Conservation (phyloP, 768 basidiomycete species). For the Gloeophyllum trabeum region DNA sequence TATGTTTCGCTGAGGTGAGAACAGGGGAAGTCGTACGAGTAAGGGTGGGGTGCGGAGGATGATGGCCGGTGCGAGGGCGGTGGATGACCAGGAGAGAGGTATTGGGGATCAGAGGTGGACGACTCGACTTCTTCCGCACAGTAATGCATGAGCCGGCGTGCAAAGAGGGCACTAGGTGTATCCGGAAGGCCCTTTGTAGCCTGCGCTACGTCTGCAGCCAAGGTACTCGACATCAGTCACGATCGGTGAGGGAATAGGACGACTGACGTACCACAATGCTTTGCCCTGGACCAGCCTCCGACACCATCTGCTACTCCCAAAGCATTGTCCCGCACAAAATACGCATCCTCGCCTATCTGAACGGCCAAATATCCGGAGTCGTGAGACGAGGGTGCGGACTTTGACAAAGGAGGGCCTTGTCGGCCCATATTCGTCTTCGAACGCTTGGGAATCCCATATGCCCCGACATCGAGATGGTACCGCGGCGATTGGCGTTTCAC, state of each 20-base stretch:
- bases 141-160: slow-evolving; percentile 77
- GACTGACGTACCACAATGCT: slow-evolving; percentile 20
- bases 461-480: slow-evolving; percentile 62
- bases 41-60: not conserved
- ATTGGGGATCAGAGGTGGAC: not conserved
- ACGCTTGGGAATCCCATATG: slow-evolving; percentile 76
- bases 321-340: slow-evolving; percentile 71
- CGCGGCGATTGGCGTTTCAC: slow-evolving; percentile 19
- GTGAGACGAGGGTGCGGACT: slow-evolving; percentile 9
- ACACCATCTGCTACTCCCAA: slow-evolving; percentile 96
- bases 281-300: slow-evolving; percentile 70
- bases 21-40: not conserved
- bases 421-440: slow-evolving; percentile 13
- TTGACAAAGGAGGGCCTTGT: slow-evolving; percentile 4
- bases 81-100: not conserved
- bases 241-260: slow-evolving; percentile 6
- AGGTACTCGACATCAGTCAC: not conserved
- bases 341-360: slow-evolving; percentile 89
- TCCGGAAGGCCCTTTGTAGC: slow-evolving; percentile 20
- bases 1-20: not conserved
- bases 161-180: slow-evolving; percentile 53
- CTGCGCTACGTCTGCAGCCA: slow-evolving; percentile 4
- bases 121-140: slow-evolving; percentile 50
- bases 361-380: slow-evolving; percentile 40
- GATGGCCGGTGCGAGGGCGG: not conserved